Conservation (phyloP, 2,329 filamentous ascomycete species). For the Colletotrichum paranaense region DNA sequence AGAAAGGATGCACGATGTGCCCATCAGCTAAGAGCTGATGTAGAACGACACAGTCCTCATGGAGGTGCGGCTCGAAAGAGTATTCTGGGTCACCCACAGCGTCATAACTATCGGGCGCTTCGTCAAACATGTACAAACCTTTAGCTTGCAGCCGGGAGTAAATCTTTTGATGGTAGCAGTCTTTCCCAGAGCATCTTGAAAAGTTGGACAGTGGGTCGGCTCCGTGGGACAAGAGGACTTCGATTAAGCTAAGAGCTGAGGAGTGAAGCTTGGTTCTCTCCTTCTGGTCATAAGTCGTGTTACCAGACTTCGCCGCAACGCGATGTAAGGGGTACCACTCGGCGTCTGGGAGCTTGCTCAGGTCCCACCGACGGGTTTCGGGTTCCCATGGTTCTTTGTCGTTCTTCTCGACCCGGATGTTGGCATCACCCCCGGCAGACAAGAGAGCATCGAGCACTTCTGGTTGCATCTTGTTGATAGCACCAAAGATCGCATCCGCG, state of each 20-base stretch:
- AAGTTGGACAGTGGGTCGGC: slow-evolving; percentile 41
- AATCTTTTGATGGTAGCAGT: background rate
- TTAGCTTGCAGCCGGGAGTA: background rate
- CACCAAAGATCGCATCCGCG: slow-evolving; percentile 32
- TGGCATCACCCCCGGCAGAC: background rate
- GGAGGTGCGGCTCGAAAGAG: background rate
- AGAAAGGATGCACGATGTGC: slow-evolving; percentile 32
- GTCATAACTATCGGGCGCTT: background rate
- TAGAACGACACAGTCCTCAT: slow-evolving; percentile 36
- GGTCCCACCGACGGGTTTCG: background rate
- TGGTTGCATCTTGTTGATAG: slow-evolving; percentile 29
- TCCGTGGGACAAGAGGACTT: slow-evolving; percentile 39
- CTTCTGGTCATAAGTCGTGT: background rate
- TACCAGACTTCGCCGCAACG: background rate
- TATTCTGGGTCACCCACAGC: background rate
- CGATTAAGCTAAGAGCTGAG: slow-evolving; percentile 14
- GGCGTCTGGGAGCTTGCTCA: background rate
- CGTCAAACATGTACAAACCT: background rate
- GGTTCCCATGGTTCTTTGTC: background rate
- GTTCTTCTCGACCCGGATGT: background rate
- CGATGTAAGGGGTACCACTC: slow-evolving; percentile 20
- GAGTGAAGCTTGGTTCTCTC: background rate
- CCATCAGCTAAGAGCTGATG: slow-evolving; percentile 37
- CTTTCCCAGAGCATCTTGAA: background rate
- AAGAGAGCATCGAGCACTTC: slow-evolving; percentile 5